These are phyloP conservation scores for Malassezia globosa DNA, from an alignment of 1,284 basidiomycete species.

Conservation along the genomic window DNA sequence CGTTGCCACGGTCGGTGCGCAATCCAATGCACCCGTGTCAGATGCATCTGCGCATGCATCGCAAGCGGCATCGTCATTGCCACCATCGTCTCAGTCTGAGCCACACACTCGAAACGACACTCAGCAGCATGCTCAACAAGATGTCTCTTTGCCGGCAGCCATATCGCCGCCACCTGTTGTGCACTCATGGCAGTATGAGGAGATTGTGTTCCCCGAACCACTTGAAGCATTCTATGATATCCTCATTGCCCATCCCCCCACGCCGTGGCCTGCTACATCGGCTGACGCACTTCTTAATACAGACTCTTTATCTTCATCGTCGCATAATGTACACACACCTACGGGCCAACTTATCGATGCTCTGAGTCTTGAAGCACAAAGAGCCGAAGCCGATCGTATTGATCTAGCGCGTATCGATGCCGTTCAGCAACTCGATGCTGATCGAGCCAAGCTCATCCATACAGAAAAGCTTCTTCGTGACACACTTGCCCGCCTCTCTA, in stretches of 20 bases:
- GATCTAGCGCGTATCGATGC: slow-evolving; percentile 65
- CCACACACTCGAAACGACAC: not conserved
- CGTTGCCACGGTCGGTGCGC: no score
- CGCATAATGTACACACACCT: slow-evolving; percentile 39
- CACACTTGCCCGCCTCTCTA: slow-evolving; percentile 11
- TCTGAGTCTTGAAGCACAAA: slow-evolving; percentile 67
- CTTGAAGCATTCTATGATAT: slow-evolving; percentile 75
- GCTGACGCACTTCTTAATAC: slow-evolving; percentile 26
- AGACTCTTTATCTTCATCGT: slow-evolving; percentile 23
- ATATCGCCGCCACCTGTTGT: slow-evolving; percentile 38
- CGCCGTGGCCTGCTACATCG: slow-evolving; percentile 50
- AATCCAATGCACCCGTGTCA: slow-evolving; percentile 19
- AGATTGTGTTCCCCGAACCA: slow-evolving; percentile 91
- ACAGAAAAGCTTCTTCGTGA: slow-evolving; percentile 41
- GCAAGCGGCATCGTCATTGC: slow-evolving; percentile 53
- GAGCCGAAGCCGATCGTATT: slow-evolving; percentile 65
- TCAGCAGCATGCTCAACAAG: not conserved
- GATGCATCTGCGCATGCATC: no score
- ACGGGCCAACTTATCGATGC: slow-evolving; percentile 49
- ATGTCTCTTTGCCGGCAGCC: not conserved
- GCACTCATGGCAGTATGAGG: slow-evolving; percentile 98
- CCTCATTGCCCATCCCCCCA: slow-evolving; percentile 70
- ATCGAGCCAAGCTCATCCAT: slow-evolving; percentile 39
- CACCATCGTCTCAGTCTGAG: slow-evolving; percentile 19
- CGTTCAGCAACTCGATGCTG: slow-evolving; percentile 42